phyloP scores from a whole-genome alignment of 1,284 basidiomycete genomes.

The Takashimella koratensis region DNA sequence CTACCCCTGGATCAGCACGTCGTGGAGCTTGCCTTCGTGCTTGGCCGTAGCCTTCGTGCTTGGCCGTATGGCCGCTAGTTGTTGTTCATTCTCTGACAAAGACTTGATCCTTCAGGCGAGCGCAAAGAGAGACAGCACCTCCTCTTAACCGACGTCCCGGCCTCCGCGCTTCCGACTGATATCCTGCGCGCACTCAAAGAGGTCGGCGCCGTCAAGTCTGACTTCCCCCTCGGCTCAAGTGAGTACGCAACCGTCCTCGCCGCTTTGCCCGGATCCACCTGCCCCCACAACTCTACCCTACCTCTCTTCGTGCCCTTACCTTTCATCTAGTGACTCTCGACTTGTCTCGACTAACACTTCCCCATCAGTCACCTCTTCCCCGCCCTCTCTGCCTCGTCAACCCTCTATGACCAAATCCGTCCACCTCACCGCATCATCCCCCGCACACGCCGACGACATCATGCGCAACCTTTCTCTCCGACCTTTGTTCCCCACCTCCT shows the following conservation, averaged over 20 bases:
- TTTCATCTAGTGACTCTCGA: too few species aligned
- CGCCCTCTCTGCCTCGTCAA: constrained; percentile 17
- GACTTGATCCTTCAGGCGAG: too few species aligned
- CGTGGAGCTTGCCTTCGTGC: too few species aligned
- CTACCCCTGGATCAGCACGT: too few species aligned
- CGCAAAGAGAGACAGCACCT: too few species aligned
- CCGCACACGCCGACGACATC: constrained; percentile 5
- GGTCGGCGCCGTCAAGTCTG: constrained; percentile 16
- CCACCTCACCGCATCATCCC: constrained; percentile 16
- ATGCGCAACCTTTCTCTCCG: constrained; percentile 10
- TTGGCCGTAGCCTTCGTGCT: too few species aligned
- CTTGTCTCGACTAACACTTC: too few species aligned
- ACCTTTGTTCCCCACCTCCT: constrained; percentile 11
- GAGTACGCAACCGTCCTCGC: constrained; percentile 11
- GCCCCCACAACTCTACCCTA: not conserved
- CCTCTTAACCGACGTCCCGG: constrained; percentile 19
- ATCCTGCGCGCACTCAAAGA: constrained; percentile 21
- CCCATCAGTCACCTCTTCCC: constrained; percentile 26
- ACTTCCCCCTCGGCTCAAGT: constrained; percentile 24
- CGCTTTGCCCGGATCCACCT: not conserved
- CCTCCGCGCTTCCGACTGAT: constrained; percentile 19
- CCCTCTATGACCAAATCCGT: constrained; percentile 16
- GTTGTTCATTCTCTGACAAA: too few species aligned
- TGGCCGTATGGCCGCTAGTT: too few species aligned
- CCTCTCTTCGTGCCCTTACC: not conserved